A percentile compares a stretch with the other conserved stretches of the same genome.
phyloP scores from a whole-genome alignment of 345 rosid genomes.

The Gossypium thurberi region DNA sequence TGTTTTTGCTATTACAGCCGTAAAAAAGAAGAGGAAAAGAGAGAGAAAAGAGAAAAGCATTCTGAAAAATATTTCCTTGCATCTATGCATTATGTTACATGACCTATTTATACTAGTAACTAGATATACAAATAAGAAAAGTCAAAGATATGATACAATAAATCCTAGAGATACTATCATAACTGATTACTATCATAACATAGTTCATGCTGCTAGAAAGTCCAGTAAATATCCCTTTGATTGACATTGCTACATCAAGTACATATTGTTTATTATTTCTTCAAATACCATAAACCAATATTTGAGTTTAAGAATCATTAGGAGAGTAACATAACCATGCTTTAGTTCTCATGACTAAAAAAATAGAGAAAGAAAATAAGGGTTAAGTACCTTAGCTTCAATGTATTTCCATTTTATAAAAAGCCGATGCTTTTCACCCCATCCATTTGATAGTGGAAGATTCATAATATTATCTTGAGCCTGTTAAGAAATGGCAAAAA shows the following conservation, averaged over 20 bases:
- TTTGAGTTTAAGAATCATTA: not conserved
- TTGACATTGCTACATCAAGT: not conserved
- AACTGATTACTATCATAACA: not conserved
- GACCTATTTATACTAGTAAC: too few species aligned
- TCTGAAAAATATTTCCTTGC: too few species aligned
- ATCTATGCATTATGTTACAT: too few species aligned
- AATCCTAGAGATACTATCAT: too few species aligned
- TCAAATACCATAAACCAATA: not conserved
- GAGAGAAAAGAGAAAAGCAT: too few species aligned
- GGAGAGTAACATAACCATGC: not conserved
- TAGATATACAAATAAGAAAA: too few species aligned
- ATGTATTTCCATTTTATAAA: conserved; percentile 89
- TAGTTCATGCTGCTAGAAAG: not conserved
- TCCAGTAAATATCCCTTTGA: conserved; percentile 1
- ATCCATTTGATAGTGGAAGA: conserved; percentile 84
- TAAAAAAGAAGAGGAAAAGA: too few species aligned
- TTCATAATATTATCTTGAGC: conserved; percentile 92
- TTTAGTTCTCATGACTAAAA: not conserved
- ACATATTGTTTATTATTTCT: not conserved
- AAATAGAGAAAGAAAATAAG: not conserved
- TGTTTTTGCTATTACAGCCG: too few species aligned
- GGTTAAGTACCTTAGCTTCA: conserved; percentile 69
- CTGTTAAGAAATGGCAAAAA: conserved; percentile 39
- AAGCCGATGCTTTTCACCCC: conserved; percentile 90
- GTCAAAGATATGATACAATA: too few species aligned